phyloP scores from a whole-genome alignment of 805 yeast species.

The Monosporozyma siamensis region DNA sequence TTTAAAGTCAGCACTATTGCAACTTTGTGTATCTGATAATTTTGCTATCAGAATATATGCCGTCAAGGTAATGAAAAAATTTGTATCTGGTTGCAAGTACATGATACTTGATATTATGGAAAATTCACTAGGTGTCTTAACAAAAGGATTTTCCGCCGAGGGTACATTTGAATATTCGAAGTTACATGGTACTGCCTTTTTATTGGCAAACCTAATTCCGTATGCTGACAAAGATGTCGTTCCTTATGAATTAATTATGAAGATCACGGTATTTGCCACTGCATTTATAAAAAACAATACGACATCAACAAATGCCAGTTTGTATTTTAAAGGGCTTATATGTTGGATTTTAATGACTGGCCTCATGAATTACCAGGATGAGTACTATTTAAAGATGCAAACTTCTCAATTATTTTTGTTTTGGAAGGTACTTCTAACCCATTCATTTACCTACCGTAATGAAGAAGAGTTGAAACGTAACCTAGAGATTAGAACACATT shows the following conservation, averaged over 20 bases:
- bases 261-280: slow-evolving; percentile 37
- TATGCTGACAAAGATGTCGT: slow-evolving; percentile 35
- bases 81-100: slow-evolving; percentile 29
- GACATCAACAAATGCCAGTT: slow-evolving; percentile 23
- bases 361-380: slow-evolving; percentile 48
- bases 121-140: slow-evolving; percentile 29
- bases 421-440: slow-evolving; percentile 54
- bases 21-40: slow-evolving; percentile 32
- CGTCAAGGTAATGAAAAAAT: slow-evolving; percentile 28
- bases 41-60: slow-evolving; percentile 37
- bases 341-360: slow-evolving; percentile 62
- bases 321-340: slow-evolving; percentile 33
- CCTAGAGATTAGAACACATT: slow-evolving; percentile 46
- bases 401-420: slow-evolving; percentile 48
- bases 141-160: slow-evolving; percentile 26
- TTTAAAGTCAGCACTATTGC: slow-evolving; percentile 30
- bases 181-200: slow-evolving; percentile 34
- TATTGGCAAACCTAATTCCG: slow-evolving; percentile 31
- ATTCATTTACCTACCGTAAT: slow-evolving; percentile 36
- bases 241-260: slow-evolving; percentile 36
- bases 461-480: slow-evolving; percentile 33
- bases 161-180: slow-evolving; percentile 24
- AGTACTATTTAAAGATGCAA: slow-evolving; percentile 44
- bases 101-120: slow-evolving; percentile 32
- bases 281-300: slow-evolving; percentile 35